phyloP scores from a whole-genome alignment of 257 asterid species.

The Solanum habrochaites region DNA sequence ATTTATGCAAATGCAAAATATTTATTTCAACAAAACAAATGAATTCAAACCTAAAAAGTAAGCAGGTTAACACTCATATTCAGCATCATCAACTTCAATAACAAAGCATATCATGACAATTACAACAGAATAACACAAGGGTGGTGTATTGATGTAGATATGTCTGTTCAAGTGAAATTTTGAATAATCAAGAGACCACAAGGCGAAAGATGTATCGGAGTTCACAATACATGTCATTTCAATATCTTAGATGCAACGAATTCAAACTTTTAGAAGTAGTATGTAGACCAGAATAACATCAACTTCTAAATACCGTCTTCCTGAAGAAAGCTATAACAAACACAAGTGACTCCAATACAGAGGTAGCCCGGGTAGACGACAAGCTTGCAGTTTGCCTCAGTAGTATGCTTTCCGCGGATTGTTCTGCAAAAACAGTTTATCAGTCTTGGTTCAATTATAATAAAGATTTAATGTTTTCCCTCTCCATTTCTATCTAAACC shows the following conservation, averaged over 20 bases:
- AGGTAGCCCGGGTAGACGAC: neutral
- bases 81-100: neutral
- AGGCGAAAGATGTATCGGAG: neutral
- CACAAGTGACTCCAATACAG: neutral
- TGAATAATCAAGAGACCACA: neutral
- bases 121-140: neutral
- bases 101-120: neutral
- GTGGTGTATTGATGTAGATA: neutral
- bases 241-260: neutral
- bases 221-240: neutral
- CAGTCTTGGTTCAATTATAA: neutral
- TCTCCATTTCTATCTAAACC: neutral
- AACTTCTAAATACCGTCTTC: neutral
- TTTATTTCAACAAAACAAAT: neutral
- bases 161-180: neutral
- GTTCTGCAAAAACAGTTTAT: conserved; percentile 34
- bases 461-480: neutral
- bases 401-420: conserved; percentile 76
- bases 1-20: neutral
- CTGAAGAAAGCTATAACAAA: neutral
- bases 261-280: neutral
- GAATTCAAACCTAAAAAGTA: neutral
- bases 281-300: neutral
- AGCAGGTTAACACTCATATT: neutral
- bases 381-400: conserved; percentile 6